phyloP scores from a whole-genome alignment of 805 yeast genomes.

The Ogataea paradorogensis region DNA sequence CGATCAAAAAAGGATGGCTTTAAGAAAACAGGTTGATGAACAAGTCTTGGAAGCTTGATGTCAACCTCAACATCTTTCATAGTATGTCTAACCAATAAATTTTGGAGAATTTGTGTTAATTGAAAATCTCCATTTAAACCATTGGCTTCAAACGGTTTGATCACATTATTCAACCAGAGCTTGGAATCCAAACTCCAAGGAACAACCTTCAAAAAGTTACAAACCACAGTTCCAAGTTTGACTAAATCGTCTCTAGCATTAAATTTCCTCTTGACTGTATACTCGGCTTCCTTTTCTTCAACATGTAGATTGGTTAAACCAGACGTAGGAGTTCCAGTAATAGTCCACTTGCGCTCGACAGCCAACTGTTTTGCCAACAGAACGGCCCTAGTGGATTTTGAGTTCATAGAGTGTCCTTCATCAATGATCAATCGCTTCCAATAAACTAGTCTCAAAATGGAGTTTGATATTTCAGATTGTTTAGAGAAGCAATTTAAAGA shows the following conservation, averaged over 20 bases:
- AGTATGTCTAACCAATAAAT: conserved; percentile 56
- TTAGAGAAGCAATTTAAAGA: conserved; percentile 45
- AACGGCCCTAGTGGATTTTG: conserved; percentile 49
- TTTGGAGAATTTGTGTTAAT: conserved; percentile 40
- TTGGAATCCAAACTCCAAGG: conserved; percentile 52
- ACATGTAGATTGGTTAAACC: conserved; percentile 61
- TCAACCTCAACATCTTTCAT: conserved; percentile 53
- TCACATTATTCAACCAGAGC: conserved; percentile 45
- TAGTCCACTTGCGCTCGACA: conserved; percentile 69
- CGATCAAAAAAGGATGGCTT: conserved; percentile 62
- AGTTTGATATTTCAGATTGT: conserved; percentile 35
- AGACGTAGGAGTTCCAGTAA: conserved; percentile 73
- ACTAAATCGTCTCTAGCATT: conserved; percentile 51
- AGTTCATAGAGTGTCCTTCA: conserved; percentile 67
- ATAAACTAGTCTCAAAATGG: conserved; percentile 42
- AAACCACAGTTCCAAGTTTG: conserved; percentile 50
- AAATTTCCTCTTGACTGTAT: conserved; percentile 48
- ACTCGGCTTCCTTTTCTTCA: conserved; percentile 35
- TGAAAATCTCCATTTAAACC: conserved; percentile 41
- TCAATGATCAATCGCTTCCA: conserved; percentile 76
- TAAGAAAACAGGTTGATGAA: conserved; percentile 56
- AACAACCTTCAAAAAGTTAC: conserved; percentile 53
- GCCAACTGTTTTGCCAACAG: conserved; percentile 44
- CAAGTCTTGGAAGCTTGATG: conserved; percentile 54
- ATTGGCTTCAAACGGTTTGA: conserved; percentile 45